phyloP scores from a whole-genome alignment of 345 rosid genomes.

The Eucalyptus sp. region DNA sequence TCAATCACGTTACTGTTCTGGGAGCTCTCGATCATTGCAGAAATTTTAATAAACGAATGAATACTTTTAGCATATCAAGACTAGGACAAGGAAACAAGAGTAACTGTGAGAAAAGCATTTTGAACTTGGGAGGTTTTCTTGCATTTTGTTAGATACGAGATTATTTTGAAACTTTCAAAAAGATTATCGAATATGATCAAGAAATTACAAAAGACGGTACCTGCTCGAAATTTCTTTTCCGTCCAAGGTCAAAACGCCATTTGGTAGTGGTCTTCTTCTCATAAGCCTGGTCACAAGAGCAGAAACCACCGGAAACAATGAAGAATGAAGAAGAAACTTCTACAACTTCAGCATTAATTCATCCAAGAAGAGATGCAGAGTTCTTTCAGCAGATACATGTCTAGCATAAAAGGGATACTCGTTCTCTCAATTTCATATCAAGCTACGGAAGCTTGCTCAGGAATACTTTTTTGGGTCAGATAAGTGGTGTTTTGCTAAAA shows the following conservation, averaged over 20 bases:
- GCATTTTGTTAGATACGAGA: neutral
- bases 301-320: neutral
- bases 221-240: slow-evolving; percentile 88
- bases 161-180: neutral
- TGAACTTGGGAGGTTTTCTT: neutral
- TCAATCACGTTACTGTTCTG: neutral
- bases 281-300: slow-evolving; percentile 56
- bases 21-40: neutral
- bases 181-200: neutral
- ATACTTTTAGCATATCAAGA: neutral
- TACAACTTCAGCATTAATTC: neutral
- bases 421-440: neutral
- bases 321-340: neutral
- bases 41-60: neutral
- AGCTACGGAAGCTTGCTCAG: neutral
- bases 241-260: slow-evolving; percentile 94
- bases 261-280: slow-evolving; percentile 85
- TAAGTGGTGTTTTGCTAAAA: neutral
- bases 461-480: neutral
- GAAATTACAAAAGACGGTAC: slow-evolving; percentile 6
- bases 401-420: neutral
- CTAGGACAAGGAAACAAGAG: neutral
- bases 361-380: neutral
- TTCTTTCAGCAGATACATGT: neutral
- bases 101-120: neutral